Base-by-base conservation (phyloP, 371 early-diverging fungal genomes). In the Coemansia sp. region DNA sequence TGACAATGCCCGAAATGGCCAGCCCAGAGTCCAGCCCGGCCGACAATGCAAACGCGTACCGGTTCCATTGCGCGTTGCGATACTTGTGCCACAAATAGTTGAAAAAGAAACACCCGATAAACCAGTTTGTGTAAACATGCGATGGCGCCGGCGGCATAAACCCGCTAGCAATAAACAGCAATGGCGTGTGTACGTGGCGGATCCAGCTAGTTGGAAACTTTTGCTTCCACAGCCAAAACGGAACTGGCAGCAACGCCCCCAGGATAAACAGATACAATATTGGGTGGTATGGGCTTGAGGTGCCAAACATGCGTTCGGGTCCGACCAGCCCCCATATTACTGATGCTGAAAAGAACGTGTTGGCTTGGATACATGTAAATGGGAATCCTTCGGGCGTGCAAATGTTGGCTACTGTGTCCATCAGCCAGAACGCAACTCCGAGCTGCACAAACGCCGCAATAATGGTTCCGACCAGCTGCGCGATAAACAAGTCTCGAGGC, bases 241-340 rank as follows among this genome's bases (percentile, higher is more conserved):
- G 87, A 46, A 89, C 67, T 4, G 89, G 88, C 1, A 89, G 61
- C 28, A 89, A 5, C 9, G 83, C 72, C n/a, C 91, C 91, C 24
- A 88, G 69, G 6, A 89, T 63, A 81, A 90, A 89, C 65, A 87
- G 82, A 67, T 81, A 89, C 17, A 85, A 72, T 55, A 84, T 80
- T 0, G 81, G 53, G 3, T 77, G 71, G 70, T 91, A 91, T 0
- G 83, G 80, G 0, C 87, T 85, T 15, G 63, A 76, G 4, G 67
- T 26, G n/a, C 88, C 90, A 68, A 91, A 92, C 84, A 89, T 85
- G n/a, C 80, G 26, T 83, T 65, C 83, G 83, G 92, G 92, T 46
- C 88, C 69, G 81, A 85, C 79, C 71, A 88, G 39, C 75, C 92
- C 90, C 89, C 86, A 92, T 51, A 90, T 87, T n/a, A 89, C 72